Evolutionary conservation across 495 filamentous ascomycete species (phyloP).

Genomic region (Melanomma pulvis-pyrius): DNA sequence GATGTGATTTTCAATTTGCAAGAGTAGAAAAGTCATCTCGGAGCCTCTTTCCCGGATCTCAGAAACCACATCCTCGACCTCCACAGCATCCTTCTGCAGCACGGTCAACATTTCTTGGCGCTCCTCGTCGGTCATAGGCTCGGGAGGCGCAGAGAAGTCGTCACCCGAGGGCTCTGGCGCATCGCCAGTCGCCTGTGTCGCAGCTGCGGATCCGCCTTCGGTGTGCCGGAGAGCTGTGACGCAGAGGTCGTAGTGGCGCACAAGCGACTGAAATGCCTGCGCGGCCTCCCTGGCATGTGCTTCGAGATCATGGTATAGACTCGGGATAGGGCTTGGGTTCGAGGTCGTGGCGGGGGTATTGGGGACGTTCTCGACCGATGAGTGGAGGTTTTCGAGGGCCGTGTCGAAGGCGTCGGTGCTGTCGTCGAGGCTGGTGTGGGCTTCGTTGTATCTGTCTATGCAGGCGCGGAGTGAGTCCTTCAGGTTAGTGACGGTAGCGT

Average conservation of each 20-base stretch:
- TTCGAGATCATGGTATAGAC: slow-evolving; percentile 72
- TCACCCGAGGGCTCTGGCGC: slow-evolving; percentile 21
- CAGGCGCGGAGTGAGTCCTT: slow-evolving; percentile 66
- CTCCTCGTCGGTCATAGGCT: slow-evolving; percentile 74
- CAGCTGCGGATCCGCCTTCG: slow-evolving; percentile 81
- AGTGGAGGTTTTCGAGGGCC: slow-evolving; percentile 34
- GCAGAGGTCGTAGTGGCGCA: slow-evolving; percentile 92
- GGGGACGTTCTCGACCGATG: slow-evolving; percentile 32
- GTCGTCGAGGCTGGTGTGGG: slow-evolving; percentile 30
- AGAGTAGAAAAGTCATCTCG: slow-evolving; percentile 73
- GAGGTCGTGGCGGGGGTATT: slow-evolving; percentile 26
- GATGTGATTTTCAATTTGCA: slow-evolving; percentile 61
- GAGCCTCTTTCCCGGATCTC: slow-evolving; percentile 77
- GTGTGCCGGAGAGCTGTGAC: slow-evolving; percentile 90
- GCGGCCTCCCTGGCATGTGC: slow-evolving; percentile 84
- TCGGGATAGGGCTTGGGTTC: slow-evolving; percentile 56
- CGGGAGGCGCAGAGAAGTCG: slow-evolving; percentile 59
- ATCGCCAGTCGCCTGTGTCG: slow-evolving; percentile 57
- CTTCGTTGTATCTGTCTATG: slow-evolving; percentile 53
- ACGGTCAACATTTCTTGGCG: slow-evolving; percentile 81
- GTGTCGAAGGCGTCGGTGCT: slow-evolving; percentile 39
- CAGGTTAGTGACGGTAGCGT: slow-evolving; percentile 71
- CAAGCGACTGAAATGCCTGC: slow-evolving; percentile 74
- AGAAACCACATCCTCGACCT: slow-evolving; percentile 86
- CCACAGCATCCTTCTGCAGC: slow-evolving; percentile 76